Base-by-base conservation (phyloP, 2,329 filamentous ascomycete species). In the Rutstroemia sp. region DNA sequence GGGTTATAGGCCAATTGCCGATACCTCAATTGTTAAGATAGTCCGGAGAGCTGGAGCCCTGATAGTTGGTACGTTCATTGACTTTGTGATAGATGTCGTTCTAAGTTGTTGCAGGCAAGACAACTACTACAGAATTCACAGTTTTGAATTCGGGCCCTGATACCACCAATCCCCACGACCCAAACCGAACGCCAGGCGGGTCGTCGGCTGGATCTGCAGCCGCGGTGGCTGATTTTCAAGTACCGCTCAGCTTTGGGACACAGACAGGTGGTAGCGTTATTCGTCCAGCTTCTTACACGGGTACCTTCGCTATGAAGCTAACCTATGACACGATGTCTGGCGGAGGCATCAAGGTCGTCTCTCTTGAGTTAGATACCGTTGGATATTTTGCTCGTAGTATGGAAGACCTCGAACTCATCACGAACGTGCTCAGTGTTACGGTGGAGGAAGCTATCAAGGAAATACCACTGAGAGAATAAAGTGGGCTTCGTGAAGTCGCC, bases 141-240 rank as follows among this genome's bases (percentile, higher is more conserved):
- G 76, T 79, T 4, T 80, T 75, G 0, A 74, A 73, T 1, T 66
- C 72, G 9, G 82, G 82, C 0, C 73, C 78, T 1, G 73, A 73
- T 53, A 83, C 81, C 1, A 63, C 68, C 6, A 88, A 87, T 65
- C 80, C 84, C 0, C 77, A 79, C 57, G 70, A 76, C 57, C 58
- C 69, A 0, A 57, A 57, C 0, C 73, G 75, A 7, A 86, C 83
- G 0, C 83, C 84, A 0, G 84, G 84, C 0, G 84, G 84, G 48
- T 87, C 83, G 0, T 86, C 82, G 0, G 80, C 82, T 0, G 84
- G 84, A 0, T 86, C 83, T 0, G 84, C 74, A 0, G 82, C 83
- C 0, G 82, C 81, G 0, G 82, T 87, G 0, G 83, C 73, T 5
- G 84, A 87, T 59, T 77, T 78, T 48, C 84, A 87, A 60, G 77